phyloP scores from a whole-genome alignment of 2,329 filamentous ascomycete species.

The Teratosphaeria destructans region DNA sequence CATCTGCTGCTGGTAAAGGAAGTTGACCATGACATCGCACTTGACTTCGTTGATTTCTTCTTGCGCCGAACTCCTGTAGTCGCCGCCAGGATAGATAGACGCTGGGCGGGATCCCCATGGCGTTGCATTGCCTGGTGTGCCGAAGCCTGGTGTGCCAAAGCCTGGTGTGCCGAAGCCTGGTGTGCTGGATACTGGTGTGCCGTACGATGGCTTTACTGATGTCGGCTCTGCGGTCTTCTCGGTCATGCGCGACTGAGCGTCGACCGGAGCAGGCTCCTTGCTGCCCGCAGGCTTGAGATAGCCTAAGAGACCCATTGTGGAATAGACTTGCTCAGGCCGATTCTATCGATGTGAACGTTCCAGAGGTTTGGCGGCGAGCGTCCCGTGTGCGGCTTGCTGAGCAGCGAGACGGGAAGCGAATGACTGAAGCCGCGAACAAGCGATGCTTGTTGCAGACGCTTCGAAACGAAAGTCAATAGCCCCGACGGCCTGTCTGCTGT shows the following conservation, averaged over 20 bases:
- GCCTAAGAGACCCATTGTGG: slow-evolving; percentile 30
- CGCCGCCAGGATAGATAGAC: slow-evolving; percentile 26
- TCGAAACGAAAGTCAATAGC: slow-evolving; percentile 4
- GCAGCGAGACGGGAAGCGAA: background rate
- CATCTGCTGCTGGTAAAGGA: slow-evolving; percentile 52
- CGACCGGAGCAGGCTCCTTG: background rate
- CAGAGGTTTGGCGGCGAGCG: background rate
- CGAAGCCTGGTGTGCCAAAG: too few relatives aligned
- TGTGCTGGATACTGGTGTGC: slow-evolving; percentile 2
- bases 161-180: too few relatives aligned
- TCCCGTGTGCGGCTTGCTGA: background rate
- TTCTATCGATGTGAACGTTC: background rate
- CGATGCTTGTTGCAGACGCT: slow-evolving; percentile 3
- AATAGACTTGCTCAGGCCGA: background rate
- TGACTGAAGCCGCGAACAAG: slow-evolving; percentile 7
- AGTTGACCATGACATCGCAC: slow-evolving; percentile 53
- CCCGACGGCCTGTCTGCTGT: slow-evolving; percentile 2
- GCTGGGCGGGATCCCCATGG: slow-evolving; percentile 24
- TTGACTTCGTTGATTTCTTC: slow-evolving; percentile 45
- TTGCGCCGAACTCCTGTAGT: slow-evolving; percentile 29
- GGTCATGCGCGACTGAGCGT: background rate
- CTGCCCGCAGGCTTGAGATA: slow-evolving; percentile 9
- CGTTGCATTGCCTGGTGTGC: slow-evolving; percentile 15
- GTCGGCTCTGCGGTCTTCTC: slow-evolving; percentile 3
- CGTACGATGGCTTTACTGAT: background rate